Conservation (phyloP, 2,329 filamentous ascomycete genomes). For the Trichophyton schoenleinii region DNA sequence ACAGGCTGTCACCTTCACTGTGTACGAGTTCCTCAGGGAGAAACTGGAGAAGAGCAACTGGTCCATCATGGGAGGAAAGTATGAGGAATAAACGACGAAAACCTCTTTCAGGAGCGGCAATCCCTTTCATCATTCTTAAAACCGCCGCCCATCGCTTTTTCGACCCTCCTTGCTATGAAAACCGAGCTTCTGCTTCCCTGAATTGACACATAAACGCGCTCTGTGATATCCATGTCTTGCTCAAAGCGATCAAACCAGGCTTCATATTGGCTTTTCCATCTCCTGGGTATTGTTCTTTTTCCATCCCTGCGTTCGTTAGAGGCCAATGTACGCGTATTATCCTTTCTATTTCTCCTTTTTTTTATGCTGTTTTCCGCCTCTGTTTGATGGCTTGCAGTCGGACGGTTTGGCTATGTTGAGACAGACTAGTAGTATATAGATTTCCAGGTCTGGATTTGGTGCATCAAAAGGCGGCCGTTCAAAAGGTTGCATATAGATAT, state of each 20-base stretch:
- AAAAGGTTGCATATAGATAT: not conserved
- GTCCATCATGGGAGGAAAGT: slow-evolving; percentile 48
- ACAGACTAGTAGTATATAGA: slow-evolving; percentile 4
- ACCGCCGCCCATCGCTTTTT: no score
- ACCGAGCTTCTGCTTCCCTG: no score
- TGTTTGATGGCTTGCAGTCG: not conserved
- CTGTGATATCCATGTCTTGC: not conserved
- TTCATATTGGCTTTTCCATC: slow-evolving; percentile 7
- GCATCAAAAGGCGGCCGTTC: slow-evolving; percentile 1
- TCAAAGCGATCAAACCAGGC: not conserved
- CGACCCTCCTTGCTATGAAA: no score
- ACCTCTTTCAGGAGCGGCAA: not conserved
- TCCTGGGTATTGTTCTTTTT: slow-evolving; percentile 15
- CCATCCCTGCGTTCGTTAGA: not conserved
- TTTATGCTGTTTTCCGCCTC: not conserved
- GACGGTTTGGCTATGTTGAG: not conserved
- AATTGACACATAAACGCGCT: not conserved
- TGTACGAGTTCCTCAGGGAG: slow-evolving; percentile 66
- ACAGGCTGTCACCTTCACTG: slow-evolving; percentile 65
- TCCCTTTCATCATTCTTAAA: not conserved
- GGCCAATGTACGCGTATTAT: not conserved
- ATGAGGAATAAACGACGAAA: slow-evolving; percentile 44
- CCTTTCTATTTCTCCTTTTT: not conserved
- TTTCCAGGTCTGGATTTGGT: slow-evolving; percentile 2
- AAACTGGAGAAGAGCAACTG: slow-evolving; percentile 56